Evolutionary conservation across 768 basidiomycete genomes (phyloP), one percentile per base, ranked within the genome.

Genomic region (Panaeolus papilionaceus): DNA sequence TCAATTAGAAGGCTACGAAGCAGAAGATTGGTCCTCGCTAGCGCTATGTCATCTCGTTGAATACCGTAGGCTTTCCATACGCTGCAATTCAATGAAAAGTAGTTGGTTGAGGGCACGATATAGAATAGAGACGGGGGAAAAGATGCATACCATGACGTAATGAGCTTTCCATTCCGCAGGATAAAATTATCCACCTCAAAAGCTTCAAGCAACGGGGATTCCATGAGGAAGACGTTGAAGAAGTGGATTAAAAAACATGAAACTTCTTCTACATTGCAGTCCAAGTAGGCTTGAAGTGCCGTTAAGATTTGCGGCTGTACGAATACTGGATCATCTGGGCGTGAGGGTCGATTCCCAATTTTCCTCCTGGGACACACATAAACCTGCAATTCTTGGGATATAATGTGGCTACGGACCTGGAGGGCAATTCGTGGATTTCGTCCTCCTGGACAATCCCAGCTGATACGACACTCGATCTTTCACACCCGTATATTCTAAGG

Each of bases 151-250:
- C 91, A 92, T 37, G 79, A 75, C 28, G 84, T 83, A n/a, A 94
- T 78, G 18, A 87, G 74, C 47, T 77, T 76, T 12, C 85, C 88
- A 69, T 92, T 91, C 61, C 86, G 84, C 38, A 92, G 74, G 38
- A 92, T 83, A 71, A 93, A 92, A 73, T 92, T 91, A 71, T 92
- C 91, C 2, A 90, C 81, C 76, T 92, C 92, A 70, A 90, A 85
- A 0, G 86, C 74, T 71, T 91, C 89, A 65, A 93, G 73, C 45
- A 87, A 83, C 1, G 87, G 83, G 2, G 89, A 85, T 47, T 89
- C 84, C 44, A 82, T 85, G 42, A 90, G 75, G 71, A 92, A 89
- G 14, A 84, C 77, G 69, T 85, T 79, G 33, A 93, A 71, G 71
- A 93, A 94, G 70, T 88, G 89, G 8, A 88, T 87, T 11, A 85